Percentiles rank a stretch among this genome's conserved stretches.
Conservation (phyloP, 108 stramenopile species). For the Nitzschia inconspicua region DNA sequence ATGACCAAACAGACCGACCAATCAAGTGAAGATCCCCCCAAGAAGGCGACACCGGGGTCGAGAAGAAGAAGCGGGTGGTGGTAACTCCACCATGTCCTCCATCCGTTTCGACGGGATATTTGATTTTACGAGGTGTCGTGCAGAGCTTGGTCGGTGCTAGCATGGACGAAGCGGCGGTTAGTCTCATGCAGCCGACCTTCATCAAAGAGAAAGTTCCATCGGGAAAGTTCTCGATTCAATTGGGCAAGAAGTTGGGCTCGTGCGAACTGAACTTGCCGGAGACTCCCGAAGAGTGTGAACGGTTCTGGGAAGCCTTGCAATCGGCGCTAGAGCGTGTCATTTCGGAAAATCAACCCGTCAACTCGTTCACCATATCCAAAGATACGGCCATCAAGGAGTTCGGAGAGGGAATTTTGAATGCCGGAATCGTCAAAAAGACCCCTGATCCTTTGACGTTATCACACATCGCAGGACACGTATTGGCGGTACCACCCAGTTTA, state of each 20-base stretch:
- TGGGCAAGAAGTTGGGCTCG: constrained; percentile 59
- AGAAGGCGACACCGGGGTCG: no score
- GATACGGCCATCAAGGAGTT: constrained; percentile 29
- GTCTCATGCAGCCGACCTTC: constrained; percentile 66
- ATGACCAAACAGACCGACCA: no score
- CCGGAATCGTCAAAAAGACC: constrained; percentile 34
- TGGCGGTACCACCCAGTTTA: constrained; percentile 25
- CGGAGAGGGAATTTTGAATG: constrained; percentile 52
- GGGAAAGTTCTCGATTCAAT: constrained; percentile 58
- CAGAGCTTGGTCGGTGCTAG: constrained; percentile 46
- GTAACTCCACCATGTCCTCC: constrained; percentile 43
- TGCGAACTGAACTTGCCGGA: constrained; percentile 34
- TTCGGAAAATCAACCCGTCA: constrained; percentile 4
- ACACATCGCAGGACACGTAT: constrained; percentile 26
- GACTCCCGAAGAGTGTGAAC: constrained; percentile 6
- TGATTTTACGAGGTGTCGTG: constrained; percentile 56
- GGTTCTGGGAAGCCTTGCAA: constrained; percentile 46
- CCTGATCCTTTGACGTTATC: constrained; percentile 39
- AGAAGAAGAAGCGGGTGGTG: constrained; percentile 40
- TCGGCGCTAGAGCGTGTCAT: constrained; percentile 46
- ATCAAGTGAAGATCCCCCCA: no score
- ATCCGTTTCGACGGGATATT: constrained; percentile 52
- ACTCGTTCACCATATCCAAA: constrained; percentile 25
- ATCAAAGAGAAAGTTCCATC: constrained; percentile 60
- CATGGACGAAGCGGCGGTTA: constrained; percentile 33